phyloP scores from a whole-genome alignment of 345 rosid genomes.

The Salix exigua region DNA sequence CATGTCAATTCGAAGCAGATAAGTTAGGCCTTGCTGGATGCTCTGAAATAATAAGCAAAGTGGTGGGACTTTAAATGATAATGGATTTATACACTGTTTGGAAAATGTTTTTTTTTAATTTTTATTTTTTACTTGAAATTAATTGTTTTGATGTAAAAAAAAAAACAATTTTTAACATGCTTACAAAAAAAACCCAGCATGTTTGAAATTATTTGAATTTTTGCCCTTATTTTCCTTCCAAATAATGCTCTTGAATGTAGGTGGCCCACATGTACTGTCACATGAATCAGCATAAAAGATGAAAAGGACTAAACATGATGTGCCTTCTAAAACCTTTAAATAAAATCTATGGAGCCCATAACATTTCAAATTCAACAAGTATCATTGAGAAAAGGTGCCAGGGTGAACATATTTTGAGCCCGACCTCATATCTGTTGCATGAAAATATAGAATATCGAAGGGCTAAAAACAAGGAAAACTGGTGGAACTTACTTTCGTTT shows the following conservation, averaged over 20 bases:
- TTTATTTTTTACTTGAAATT: too few relatives aligned
- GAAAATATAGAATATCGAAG: background rate
- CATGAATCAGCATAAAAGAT: background rate
- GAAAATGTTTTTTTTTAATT: too few relatives aligned
- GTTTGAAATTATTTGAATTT: background rate
- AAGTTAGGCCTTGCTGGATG: background rate
- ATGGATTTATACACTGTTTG: too few relatives aligned
- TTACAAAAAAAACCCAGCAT: background rate
- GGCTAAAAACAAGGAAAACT: background rate
- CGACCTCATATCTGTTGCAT: background rate
- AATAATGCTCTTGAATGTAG: background rate
- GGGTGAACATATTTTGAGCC: background rate
- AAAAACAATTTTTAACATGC: too few relatives aligned
- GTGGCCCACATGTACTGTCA: background rate
- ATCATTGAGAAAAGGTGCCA: background rate
- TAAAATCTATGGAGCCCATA: background rate
- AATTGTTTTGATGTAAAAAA: too few relatives aligned
- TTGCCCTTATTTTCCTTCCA: background rate
- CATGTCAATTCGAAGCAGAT: background rate
- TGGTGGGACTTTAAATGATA: background rate
- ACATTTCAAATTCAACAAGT: background rate
- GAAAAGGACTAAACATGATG: background rate
- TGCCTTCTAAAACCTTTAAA: background rate
- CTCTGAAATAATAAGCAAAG: background rate
- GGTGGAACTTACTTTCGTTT: slow-evolving; percentile 53